phyloP scores from a whole-genome alignment of 495 filamentous ascomycete genomes.

The Oidiodendron maius region DNA sequence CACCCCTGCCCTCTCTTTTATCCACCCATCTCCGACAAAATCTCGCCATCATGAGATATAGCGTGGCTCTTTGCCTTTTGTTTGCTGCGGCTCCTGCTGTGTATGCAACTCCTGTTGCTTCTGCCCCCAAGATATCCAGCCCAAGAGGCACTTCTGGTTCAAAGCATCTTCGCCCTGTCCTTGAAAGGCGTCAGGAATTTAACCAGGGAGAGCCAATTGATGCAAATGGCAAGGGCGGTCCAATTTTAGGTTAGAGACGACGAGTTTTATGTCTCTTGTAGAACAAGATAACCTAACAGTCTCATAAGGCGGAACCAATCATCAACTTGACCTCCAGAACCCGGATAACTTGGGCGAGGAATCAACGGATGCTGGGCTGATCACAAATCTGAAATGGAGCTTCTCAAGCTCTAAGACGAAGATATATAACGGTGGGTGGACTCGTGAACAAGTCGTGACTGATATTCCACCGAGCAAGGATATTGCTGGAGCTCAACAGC shows the following conservation, averaged over 20 bases:
- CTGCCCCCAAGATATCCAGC: not conserved
- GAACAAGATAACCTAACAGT: too few species aligned
- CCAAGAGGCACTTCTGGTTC: not conserved
- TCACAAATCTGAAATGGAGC: slow-evolving; percentile 59
- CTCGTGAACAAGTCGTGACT: slow-evolving; percentile 56
- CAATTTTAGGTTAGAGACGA: slow-evolving; percentile 47
- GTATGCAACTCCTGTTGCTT: not conserved
- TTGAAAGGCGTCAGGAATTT: slow-evolving; percentile 31
- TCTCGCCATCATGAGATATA: not conserved
- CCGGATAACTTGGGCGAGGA: slow-evolving; percentile 53
- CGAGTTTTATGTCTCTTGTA: too few species aligned
- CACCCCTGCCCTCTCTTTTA: not conserved
- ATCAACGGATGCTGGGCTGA: slow-evolving; percentile 51
- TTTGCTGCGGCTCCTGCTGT: not conserved
- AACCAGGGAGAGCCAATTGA: slow-evolving; percentile 47
- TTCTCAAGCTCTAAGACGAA: slow-evolving; percentile 58
- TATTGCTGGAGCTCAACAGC: slow-evolving; percentile 57
- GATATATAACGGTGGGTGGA: slow-evolving; percentile 56
- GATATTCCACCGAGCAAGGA: slow-evolving; percentile 54
- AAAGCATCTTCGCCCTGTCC: slow-evolving; percentile 1
- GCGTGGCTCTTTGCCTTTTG: not conserved
- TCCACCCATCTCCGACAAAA: not conserved
- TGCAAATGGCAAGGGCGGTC: slow-evolving; percentile 48
- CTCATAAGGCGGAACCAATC: slow-evolving; percentile 41
- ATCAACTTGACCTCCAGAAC: slow-evolving; percentile 49